These are phyloP conservation scores for Termitomyces titanicus DNA, from an alignment of 768 basidiomycete species.

Conservation along the genomic window DNA sequence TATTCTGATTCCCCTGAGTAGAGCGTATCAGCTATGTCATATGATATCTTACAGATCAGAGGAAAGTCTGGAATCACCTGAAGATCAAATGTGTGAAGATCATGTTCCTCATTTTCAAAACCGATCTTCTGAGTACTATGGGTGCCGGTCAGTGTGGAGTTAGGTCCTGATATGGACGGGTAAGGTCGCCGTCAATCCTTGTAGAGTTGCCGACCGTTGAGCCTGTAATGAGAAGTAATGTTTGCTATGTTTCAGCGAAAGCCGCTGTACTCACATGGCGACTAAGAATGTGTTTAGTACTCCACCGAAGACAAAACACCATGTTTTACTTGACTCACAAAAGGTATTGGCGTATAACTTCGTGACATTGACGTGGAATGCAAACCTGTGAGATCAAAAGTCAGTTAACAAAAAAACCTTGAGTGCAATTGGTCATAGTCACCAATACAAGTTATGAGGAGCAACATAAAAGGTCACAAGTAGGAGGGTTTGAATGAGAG, in stretches of 20 bases:
- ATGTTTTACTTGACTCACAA: constrained; percentile 28
- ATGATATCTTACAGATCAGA: no score
- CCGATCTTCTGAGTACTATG: neutral
- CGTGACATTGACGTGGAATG: constrained; percentile 44
- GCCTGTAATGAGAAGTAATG: constrained; percentile 6
- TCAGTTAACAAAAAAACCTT: neutral
- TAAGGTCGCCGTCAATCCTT: constrained; percentile 1
- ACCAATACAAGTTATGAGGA: constrained; percentile 35
- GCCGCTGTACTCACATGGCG: constrained; percentile 24
- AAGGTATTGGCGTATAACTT: constrained; percentile 47
- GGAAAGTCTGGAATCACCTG: no score
- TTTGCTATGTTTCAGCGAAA: neutral
- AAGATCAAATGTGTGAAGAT: no score
- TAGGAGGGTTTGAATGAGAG: constrained; percentile 35
- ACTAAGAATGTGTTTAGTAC: constrained; percentile 14
- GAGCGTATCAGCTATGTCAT: no score
- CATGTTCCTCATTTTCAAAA: no score
- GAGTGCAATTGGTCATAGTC: neutral
- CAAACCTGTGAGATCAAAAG: constrained; percentile 29
- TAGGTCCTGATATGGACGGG: no score
- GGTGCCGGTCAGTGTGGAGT: neutral
- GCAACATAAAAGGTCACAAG: constrained; percentile 37
- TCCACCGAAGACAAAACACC: constrained; percentile 13
- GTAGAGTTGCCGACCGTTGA: constrained; percentile 18
- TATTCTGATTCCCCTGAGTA: no score